Evolutionary conservation across 495 filamentous ascomycete genomes (phyloP).

Genomic region (Pyrenula massariospora): DNA sequence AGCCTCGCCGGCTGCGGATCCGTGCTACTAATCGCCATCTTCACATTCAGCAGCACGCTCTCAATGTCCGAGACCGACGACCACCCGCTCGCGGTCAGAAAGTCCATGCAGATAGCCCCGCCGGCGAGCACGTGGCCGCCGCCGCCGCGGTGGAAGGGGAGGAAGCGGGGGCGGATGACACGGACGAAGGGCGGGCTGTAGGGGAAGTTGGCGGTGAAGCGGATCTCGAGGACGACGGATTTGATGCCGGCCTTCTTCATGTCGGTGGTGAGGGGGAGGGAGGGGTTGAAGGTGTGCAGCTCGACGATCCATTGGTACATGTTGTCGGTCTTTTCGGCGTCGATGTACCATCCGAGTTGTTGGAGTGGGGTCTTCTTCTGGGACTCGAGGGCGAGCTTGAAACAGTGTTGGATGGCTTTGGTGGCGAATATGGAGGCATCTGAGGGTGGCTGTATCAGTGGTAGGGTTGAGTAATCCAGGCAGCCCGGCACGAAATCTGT

Average conservation of each 20-base stretch:
- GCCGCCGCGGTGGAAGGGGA: constrained; percentile 57
- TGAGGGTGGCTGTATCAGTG: constrained; percentile 47
- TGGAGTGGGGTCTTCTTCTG: constrained; percentile 51
- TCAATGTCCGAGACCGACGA: constrained; percentile 61
- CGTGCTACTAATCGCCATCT: constrained; percentile 56
- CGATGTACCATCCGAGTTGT: constrained; percentile 79
- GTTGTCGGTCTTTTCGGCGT: constrained; percentile 47
- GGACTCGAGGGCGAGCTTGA: constrained; percentile 47
- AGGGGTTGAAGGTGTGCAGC: constrained; percentile 66
- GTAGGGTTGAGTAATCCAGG: constrained; percentile 42
- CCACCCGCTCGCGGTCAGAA: constrained; percentile 81
- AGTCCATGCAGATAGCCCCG: constrained; percentile 85
- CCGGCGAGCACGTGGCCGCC: constrained; percentile 86
- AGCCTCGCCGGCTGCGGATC: constrained; percentile 69
- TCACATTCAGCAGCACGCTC: constrained; percentile 70
- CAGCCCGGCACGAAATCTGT: constrained; percentile 59
- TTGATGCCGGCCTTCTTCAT: constrained; percentile 49
- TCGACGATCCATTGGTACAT: constrained; percentile 92
- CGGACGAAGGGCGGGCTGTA: constrained; percentile 77
- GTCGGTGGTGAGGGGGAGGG: constrained; percentile 61
- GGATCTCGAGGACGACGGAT: constrained; percentile 70
- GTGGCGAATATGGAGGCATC: constrained; percentile 59
- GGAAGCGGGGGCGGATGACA: constrained; percentile 70
- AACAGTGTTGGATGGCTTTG: constrained; percentile 48
- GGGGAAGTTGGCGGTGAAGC: constrained; percentile 64